Percentiles rank a stretch among this genome's conserved stretches.
phyloP scores from a whole-genome alignment of 176 grass and related monocot species.

The Sorghum bicolor region Sorghum_bicolor_NCBIv3 NC_012879.2:57073001-57073500 shows the following conservation, averaged over 20 bases:
- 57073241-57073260: background rate
- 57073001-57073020: background rate
- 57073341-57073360: background rate
- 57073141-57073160: background rate
- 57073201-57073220: background rate
- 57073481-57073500: constrained; percentile 99
- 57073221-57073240: background rate
- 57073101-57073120: background rate
- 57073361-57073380: background rate
- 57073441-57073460: constrained; percentile 18
- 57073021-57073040: background rate
- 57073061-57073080: background rate
- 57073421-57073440: background rate
- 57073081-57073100: background rate
- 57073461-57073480: constrained; percentile 18
- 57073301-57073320: constrained; percentile 10
- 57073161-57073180: no score
- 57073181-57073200: background rate
- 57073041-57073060: background rate
- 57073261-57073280: background rate
- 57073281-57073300: background rate
- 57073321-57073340: background rate
- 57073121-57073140: background rate
- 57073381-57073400: background rate
- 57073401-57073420: background rate